Percentiles rank a stretch among this genome's conserved stretches.
Conservation (phyloP, 164 flowering plant genomes). For the Litsea cubeba region DNA sequence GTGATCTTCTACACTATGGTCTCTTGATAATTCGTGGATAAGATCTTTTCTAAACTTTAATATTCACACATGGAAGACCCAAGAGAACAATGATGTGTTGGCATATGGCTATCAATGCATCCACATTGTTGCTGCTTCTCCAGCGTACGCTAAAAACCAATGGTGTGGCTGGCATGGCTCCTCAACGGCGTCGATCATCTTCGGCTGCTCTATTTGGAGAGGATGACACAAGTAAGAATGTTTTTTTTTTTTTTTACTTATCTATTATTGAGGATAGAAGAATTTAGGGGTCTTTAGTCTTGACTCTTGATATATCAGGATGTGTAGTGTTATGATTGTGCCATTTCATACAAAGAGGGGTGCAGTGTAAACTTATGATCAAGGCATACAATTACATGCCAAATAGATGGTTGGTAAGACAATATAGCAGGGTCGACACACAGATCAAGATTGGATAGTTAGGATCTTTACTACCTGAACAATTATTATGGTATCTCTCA, state of each 20-base stretch:
- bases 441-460: no score
- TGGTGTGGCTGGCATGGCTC: constrained; percentile 92
- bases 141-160: constrained; percentile 94
- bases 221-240: constrained; percentile 83
- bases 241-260: neutral
- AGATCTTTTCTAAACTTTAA: neutral
- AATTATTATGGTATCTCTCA: neutral
- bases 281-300: neutral
- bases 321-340: no score
- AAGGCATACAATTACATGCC: neutral
- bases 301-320: no score
- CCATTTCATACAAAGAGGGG: no score
- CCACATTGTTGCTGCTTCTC: constrained; percentile 79
- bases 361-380: neutral
- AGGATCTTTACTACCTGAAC: no score
- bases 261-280: no score
- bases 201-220: constrained; percentile 87
- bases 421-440: no score
- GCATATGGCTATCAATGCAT: constrained; percentile 97
- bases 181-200: constrained; percentile 83
- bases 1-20: neutral
- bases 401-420: no score
- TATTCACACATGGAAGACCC: constrained; percentile 38
- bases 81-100: constrained; percentile 79
- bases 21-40: neutral